Base-by-base conservation (phyloP, 1,284 basidiomycete genomes). In the Stereum hirsutum region DNA sequence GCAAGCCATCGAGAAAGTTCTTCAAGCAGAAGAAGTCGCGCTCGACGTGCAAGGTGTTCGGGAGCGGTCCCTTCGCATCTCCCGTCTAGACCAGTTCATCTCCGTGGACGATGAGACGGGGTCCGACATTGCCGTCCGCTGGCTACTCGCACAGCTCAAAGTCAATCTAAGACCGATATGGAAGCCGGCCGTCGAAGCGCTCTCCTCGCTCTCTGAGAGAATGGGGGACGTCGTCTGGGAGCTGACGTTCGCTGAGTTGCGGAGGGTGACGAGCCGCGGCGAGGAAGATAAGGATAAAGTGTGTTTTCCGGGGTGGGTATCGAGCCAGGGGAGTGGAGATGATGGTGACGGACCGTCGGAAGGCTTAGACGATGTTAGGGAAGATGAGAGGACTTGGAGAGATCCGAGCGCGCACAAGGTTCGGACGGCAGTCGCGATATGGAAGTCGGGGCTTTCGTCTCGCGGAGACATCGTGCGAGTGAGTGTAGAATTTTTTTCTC, bases 131-230 rank as follows among this genome's bases (percentile, higher is more conserved):
- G 75, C 72, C 48, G 61, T 65, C 6, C 58, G 74, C 31, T 89
- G 87, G 86, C 54, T 89, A 37, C n/a, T 50, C 80, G 88, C 84
- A 2, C 92, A 96, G 59, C 67, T 96, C 39, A 96, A 96, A 64
- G 85, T 96, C 52, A 92, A 92, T 58, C 67, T 96, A 37, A 75
- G 89, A 26, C 94, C 94, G 0, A 55, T 95, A 10, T 98, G 92
- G 86, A 73, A 76, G 5, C 84, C 92, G n/a, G 78, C 90, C 2
- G 74, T 80, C 14, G 71, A 74, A 6, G 81, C 86, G 0, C 62
- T 97, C 2, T 71, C 76, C 0, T 63, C 68, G 0, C 58, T 92
- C 28, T 64, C 77, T 0, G 66, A 72, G 26, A 63, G 74, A 17
- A 80, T 81, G 48, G 79, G 76, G 0, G 79, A 89, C 49, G 47